These are phyloP conservation scores for Vigna nakashimae DNA, from an alignment of 306 rosid genomes.

Conservation along the genomic window DNA sequence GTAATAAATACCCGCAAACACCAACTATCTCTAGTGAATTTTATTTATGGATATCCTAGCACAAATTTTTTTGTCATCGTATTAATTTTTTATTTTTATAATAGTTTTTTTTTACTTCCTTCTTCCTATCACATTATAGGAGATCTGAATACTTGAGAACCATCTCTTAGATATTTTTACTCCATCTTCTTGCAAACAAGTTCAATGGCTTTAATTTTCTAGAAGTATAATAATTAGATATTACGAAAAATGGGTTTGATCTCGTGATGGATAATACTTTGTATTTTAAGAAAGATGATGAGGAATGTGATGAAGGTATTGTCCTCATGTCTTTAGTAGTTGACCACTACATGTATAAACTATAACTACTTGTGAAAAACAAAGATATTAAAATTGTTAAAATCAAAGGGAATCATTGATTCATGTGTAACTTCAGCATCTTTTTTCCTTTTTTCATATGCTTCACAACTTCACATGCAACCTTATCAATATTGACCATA, in stretches of 20 bases:
- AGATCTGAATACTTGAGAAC: too few relatives aligned
- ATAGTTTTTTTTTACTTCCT: too few relatives aligned
- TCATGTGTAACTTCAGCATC: conserved; percentile 20
- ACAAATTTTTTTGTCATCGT: too few relatives aligned
- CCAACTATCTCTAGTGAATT: fast-evolving
- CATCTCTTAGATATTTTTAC: neutral
- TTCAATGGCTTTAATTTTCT: neutral
- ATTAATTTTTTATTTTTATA: too few relatives aligned
- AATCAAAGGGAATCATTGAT: neutral
- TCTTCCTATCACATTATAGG: too few relatives aligned
- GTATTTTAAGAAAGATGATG: conserved; percentile 18
- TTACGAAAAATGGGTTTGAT: conserved; percentile 24
- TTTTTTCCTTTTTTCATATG: conserved; percentile 20
- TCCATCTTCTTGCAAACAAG: neutral
- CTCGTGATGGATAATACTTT: conserved; percentile 9
- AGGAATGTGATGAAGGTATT: conserved; percentile 44
- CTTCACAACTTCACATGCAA: conserved; percentile 41
- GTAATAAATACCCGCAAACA: too few relatives aligned
- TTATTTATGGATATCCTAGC: fast-evolving
- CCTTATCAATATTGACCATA: conserved; percentile 33
- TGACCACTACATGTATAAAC: conserved; percentile 23
- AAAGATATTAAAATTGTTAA: neutral
- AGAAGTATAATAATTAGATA: neutral
- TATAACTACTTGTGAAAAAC: conserved; percentile 5
- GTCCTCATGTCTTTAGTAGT: conserved; percentile 45